phyloP scores from a whole-genome alignment of 371 early-diverging fungal species.

The Synchytrium microbalum region DNA sequence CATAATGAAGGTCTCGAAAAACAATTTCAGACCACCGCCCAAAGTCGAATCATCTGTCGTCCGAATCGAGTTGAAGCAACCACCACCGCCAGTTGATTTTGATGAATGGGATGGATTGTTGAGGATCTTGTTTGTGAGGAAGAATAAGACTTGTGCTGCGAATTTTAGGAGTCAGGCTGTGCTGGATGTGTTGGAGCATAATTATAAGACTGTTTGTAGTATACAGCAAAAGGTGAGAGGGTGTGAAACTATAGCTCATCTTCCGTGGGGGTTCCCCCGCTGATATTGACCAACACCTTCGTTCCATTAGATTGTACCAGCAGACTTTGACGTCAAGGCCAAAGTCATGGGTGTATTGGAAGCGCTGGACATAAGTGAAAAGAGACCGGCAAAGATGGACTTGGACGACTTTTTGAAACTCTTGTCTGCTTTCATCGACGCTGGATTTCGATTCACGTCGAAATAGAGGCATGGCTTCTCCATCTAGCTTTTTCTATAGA shows the following conservation, averaged over 20 bases:
- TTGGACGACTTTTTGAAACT: conserved; percentile 78
- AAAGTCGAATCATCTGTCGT: conserved; percentile 97
- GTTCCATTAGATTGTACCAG: conserved; percentile 61
- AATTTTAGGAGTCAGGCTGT: conserved; percentile 86
- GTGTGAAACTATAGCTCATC: conserved; percentile 3
- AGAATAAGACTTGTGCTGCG: conserved; percentile 92
- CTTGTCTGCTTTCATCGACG: conserved; percentile 38
- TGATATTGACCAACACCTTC: background rate
- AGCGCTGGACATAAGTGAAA: conserved; percentile 56
- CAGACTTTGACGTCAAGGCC: conserved; percentile 73
- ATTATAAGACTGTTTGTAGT: conserved; percentile 88
- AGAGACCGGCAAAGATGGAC: conserved; percentile 86
- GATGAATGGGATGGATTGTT: conserved; percentile 97
- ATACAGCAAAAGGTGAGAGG: conserved; percentile 52
- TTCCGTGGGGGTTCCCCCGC: background rate
- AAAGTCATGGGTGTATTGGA: conserved; percentile 65
- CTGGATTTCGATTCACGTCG: conserved; percentile 39
- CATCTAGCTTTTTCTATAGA: too few species aligned
- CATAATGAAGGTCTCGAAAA: conserved; percentile 95
- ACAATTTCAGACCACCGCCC: conserved; percentile 99
- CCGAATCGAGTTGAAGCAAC: conserved; percentile 87
- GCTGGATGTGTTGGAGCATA: conserved; percentile 81
- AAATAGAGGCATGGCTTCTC: too few species aligned
- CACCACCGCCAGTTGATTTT: conserved; percentile 90
- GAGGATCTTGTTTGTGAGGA: conserved; percentile 90